These are phyloP conservation scores for Huntiella bhutanensis DNA, from an alignment of 2,329 filamentous ascomycete species.

Conservation along the genomic window DNA sequence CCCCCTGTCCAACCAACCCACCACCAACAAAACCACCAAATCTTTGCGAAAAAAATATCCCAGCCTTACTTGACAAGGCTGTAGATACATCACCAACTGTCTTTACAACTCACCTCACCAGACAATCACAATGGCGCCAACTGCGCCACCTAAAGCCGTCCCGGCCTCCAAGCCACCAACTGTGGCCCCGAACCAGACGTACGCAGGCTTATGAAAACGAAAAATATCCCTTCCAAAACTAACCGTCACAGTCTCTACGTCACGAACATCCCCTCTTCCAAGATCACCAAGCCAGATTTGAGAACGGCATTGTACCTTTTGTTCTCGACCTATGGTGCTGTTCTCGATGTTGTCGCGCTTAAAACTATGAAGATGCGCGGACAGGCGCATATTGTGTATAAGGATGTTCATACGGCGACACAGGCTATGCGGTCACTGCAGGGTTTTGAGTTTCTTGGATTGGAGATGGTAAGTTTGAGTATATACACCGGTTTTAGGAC, in stretches of 20 bases:
- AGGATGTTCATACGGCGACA: conserved; percentile 77
- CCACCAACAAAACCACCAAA: conserved; percentile 4
- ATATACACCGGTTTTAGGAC: neutral
- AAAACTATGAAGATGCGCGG: conserved; percentile 88
- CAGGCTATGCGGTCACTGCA: conserved; percentile 83
- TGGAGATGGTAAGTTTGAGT: conserved; percentile 51
- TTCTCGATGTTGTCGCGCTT: conserved; percentile 78
- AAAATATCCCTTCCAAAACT: neutral
- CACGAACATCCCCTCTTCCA: conserved; percentile 66
- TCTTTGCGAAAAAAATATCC: conserved; percentile 8
- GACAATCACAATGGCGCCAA: conserved; percentile 5
- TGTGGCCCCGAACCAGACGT: conserved; percentile 58
- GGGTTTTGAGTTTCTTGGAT: conserved; percentile 69
- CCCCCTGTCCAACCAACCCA: neutral
- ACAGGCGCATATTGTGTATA: conserved; percentile 82
- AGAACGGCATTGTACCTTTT: conserved; percentile 78
- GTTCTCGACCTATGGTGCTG: conserved; percentile 81
- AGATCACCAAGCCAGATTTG: conserved; percentile 76
- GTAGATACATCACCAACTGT: conserved; percentile 21
- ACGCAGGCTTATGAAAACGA: conserved; percentile 19
- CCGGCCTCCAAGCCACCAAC: conserved; percentile 29
- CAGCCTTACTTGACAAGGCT: conserved; percentile 11
- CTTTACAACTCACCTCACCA: neutral
- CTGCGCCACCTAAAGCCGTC: conserved; percentile 3
- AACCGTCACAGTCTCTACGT: conserved; percentile 54